Evolutionary conservation across 805 yeast species (phyloP).

Genomic region (Saturnispora galanensis): DNA sequence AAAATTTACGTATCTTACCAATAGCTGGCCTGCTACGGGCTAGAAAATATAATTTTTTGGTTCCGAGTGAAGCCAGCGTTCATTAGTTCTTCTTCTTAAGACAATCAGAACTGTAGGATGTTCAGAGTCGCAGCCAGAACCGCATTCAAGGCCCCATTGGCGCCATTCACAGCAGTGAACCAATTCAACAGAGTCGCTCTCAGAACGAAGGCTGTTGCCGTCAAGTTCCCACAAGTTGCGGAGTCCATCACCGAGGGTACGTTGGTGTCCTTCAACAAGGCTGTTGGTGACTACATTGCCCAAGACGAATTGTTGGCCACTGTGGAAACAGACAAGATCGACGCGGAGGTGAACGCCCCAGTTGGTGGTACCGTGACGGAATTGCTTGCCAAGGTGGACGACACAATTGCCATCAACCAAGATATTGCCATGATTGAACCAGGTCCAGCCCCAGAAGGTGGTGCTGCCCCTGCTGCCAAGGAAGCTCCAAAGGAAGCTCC

Average conservation of each 20-base stretch:
- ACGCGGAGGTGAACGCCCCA: constrained; percentile 94
- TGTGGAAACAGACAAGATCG: constrained; percentile 97
- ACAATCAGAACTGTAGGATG: constrained; percentile 1
- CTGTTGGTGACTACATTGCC: constrained; percentile 80
- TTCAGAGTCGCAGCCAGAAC: constrained; percentile 10
- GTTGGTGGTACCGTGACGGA: constrained; percentile 83
- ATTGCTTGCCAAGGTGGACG: constrained; percentile 73
- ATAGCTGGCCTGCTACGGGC: too few relatives aligned
- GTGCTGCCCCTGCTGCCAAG: constrained; percentile 32
- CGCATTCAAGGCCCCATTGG: constrained; percentile 5
- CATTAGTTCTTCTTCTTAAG: background rate
- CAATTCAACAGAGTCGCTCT: constrained; percentile 6
- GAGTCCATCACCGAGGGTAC: constrained; percentile 98
- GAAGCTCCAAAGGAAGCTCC: constrained; percentile 19
- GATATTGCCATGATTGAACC: constrained; percentile 81
- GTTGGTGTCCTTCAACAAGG: constrained; percentile 52
- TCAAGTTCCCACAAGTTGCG: constrained; percentile 97
- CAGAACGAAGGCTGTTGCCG: constrained; percentile 34
- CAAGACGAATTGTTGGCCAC: constrained; percentile 90
- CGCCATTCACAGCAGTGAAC: background rate
- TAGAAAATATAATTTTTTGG: background rate
- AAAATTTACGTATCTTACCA: too few relatives aligned
- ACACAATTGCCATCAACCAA: constrained; percentile 94
- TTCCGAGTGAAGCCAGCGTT: background rate
- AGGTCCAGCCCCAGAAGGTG: constrained; percentile 57